A percentile compares a stretch with the other conserved stretches of the same genome.
Conservation (phyloP, 345 rosid species). For the Gossypium turneri region DNA sequence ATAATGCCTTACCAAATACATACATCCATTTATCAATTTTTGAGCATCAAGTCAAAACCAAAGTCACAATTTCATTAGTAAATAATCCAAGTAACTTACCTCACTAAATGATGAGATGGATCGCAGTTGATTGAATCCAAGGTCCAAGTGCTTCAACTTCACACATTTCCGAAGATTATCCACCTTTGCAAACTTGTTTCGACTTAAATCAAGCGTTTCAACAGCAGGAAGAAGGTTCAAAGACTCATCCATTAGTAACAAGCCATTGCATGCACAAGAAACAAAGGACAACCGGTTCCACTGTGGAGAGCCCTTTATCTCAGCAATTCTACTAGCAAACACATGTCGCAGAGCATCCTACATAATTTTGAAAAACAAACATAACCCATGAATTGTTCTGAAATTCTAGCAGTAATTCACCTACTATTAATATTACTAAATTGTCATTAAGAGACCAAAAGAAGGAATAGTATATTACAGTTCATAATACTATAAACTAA, state of each 20-base stretch:
- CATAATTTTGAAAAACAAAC: conserved; percentile 5
- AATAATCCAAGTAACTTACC: conserved; percentile 37
- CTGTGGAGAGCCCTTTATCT: conserved; percentile 76
- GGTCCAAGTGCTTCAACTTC: conserved; percentile 87
- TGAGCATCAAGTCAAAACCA: background rate
- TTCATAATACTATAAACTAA: background rate
- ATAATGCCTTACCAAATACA: background rate
- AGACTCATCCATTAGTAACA: conserved; percentile 95
- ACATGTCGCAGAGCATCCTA: conserved; percentile 94
- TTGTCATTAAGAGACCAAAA: background rate
- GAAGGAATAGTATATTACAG: background rate
- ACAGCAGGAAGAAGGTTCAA: conserved; percentile 95
- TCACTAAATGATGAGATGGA: conserved; percentile 61
- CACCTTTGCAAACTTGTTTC: conserved; percentile 87
- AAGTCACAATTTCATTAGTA: background rate
- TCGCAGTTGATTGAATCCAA: conserved; percentile 86
- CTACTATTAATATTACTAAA: conserved; percentile 3
- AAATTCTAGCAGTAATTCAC: conserved; percentile 1
- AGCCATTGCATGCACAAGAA: conserved; percentile 77
- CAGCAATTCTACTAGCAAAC: conserved; percentile 88
- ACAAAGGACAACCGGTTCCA: conserved; percentile 88
- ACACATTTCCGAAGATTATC: conserved; percentile 79
- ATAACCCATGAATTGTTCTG: conserved; percentile 15
- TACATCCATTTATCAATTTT: background rate
- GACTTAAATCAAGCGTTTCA: conserved; percentile 93